Evolutionary conservation across 257 asterid genomes (phyloP), one percentile per base, ranked within the genome.

Genomic region (Voacanga thouarsii): DNA sequence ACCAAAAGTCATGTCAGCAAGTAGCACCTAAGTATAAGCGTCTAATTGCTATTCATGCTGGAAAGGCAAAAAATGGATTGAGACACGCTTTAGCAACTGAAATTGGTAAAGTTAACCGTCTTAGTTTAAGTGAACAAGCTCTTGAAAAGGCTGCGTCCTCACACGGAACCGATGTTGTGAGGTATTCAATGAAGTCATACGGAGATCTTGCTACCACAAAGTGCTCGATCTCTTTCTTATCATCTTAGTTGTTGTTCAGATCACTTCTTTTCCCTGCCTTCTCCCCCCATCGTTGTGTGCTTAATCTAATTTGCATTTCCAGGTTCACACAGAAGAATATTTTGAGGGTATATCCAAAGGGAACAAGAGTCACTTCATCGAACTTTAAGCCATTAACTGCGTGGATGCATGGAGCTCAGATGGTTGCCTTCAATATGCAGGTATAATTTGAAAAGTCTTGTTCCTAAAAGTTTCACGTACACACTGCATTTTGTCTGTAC

Each of bases 391-490:
- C 99, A 1, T 76, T 82, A 24, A 86, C 75, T 5, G 96, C 93
- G 21, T 95, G 99, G 99, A 91, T 85, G 85, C 99, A 93, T 72
- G 98, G 99, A 80, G 99, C 98, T 56, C 99, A 95, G 88, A 93
- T 95, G 99, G 93, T 91, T 77, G 99, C 97, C 59, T 93, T 93
- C 39, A 95, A 95, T 77, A 96, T 93, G 99, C 98, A 96, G 97
- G 99, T 92, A 51, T 79, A 45, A 67, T 39, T 74, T 26, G 14
- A n/a, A 55, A 49, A 76, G 45, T 76, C 5, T 0, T 8, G 7
- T 66, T 26, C 59, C 50, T 41, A 16, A 37, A 8, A 15, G 39
- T 2, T 30, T 65, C 19, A 26, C 39, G 75, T 30, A 30, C 6
- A 44, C 33, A 4, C 47, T 43, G 73, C 50, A 21, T 43, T 41